Evolutionary conservation across 1,139 yeast species (phyloP).

Genomic region (Candida sp.): DNA sequence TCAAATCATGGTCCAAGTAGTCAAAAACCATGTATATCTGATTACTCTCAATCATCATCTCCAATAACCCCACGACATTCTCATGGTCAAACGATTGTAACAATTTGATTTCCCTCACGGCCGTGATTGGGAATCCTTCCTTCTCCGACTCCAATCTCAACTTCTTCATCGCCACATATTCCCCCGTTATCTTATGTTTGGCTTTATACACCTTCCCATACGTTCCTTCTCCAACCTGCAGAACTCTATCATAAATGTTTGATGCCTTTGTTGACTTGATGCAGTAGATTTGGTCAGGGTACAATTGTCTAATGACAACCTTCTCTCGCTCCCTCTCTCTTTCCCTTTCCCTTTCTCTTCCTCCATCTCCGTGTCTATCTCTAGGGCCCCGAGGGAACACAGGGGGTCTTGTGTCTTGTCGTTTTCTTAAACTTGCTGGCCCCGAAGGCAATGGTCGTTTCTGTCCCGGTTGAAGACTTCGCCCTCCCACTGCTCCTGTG

Average conservation of each 20-base stretch:
- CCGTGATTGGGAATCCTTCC: conserved; percentile 97
- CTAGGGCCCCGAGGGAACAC: conserved; percentile 21
- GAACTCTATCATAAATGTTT: conserved; percentile 42
- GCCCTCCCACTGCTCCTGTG: conserved; percentile 2
- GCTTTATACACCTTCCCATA: conserved; percentile 61
- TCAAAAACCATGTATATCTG: conserved; percentile 91
- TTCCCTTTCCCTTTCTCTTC: neutral
- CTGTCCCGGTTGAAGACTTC: conserved; percentile 2
- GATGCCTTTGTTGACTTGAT: conserved; percentile 27
- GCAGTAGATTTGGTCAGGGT: conserved; percentile 31
- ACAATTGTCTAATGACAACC: conserved; percentile 5
- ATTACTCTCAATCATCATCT: conserved; percentile 87
- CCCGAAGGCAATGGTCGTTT: conserved; percentile 18
- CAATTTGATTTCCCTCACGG: conserved; percentile 88
- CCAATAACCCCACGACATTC: conserved; percentile 80
- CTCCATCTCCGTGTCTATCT: neutral
- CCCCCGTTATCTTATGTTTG: conserved; percentile 65
- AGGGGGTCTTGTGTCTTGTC: conserved; percentile 12
- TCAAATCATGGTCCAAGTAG: conserved; percentile 91
- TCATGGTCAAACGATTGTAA: conserved; percentile 87
- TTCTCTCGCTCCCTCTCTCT: too few relatives aligned
- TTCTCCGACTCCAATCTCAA: conserved; percentile 84
- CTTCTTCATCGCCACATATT: conserved; percentile 81
- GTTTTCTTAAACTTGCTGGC: conserved; percentile 18
- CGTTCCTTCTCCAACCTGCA: conserved; percentile 57